Conservation (phyloP, 2,329 filamentous ascomycete genomes). For the Colletotrichum sansevieriae region DNA sequence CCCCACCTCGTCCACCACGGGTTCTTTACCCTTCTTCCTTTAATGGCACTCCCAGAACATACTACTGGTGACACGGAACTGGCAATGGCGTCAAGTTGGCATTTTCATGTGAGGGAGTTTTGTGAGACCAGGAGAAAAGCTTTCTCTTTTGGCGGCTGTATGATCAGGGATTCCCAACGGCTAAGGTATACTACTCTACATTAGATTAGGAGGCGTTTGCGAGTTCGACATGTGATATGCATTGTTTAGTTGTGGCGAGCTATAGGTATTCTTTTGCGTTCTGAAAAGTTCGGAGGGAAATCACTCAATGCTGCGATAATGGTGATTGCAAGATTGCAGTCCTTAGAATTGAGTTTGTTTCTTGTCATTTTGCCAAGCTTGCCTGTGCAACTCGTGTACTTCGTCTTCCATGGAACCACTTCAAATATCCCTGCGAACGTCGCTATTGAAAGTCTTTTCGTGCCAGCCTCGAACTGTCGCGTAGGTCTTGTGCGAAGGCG, state of each 20-base stretch:
- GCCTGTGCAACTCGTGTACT: too few species aligned
- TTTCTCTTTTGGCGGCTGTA: slow-evolving; percentile 1
- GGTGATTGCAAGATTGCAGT: neutral
- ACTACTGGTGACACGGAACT: slow-evolving; percentile 3
- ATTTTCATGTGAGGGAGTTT: slow-evolving; percentile 17
- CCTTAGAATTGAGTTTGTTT: neutral
- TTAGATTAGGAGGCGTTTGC: slow-evolving; percentile 38
- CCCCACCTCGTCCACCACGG: slow-evolving; percentile 8
- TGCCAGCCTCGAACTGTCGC: too few species aligned
- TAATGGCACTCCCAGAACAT: neutral
- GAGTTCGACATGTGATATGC: slow-evolving; percentile 13
- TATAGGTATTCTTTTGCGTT: slow-evolving; percentile 8
- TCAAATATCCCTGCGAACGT: too few species aligned
- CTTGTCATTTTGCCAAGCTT: too few species aligned
- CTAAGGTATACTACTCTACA: slow-evolving; percentile 38
- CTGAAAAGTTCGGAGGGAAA: slow-evolving; percentile 13
- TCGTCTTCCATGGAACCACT: too few species aligned
- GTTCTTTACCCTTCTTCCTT: neutral
- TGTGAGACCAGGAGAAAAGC: neutral
- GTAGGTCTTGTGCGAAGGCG: too few species aligned
- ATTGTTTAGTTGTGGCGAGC: slow-evolving; percentile 5
- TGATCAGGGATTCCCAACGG: slow-evolving; percentile 21
- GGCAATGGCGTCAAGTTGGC: slow-evolving; percentile 14
- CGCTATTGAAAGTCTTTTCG: too few species aligned
- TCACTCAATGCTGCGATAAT: neutral